These are phyloP conservation scores for Phylloporus scabripes DNA, from an alignment of 768 basidiomycete genomes.

Conservation along the genomic window DNA sequence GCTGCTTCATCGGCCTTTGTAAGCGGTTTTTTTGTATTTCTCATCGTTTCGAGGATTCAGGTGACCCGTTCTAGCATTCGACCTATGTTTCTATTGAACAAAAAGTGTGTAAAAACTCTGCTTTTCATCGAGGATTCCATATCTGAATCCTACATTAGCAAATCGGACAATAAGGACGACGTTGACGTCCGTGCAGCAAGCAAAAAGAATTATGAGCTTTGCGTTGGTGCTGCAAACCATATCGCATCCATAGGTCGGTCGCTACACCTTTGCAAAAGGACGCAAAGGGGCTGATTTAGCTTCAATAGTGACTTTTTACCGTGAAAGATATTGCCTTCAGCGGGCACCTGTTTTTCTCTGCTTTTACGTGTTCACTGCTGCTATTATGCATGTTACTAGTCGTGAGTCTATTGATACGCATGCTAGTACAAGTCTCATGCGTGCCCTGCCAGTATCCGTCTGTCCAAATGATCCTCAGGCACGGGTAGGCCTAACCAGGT, in stretches of 20 bases:
- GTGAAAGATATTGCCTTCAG: slow-evolving; percentile 55
- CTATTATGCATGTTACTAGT: slow-evolving; percentile 72
- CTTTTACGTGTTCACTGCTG: slow-evolving; percentile 77
- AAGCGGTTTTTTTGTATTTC: slow-evolving; percentile 26
- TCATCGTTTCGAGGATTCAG: slow-evolving; percentile 5
- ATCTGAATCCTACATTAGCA: slow-evolving; percentile 16
- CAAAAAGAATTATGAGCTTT: slow-evolving; percentile 66
- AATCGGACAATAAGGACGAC: slow-evolving; percentile 43
- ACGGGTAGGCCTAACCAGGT: slow-evolving; percentile 54
- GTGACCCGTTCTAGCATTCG: slow-evolving; percentile 18
- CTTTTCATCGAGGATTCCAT: not conserved
- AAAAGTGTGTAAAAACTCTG: slow-evolving; percentile 30
- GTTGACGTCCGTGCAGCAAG: slow-evolving; percentile 48
- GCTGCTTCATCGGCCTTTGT: slow-evolving; percentile 77
- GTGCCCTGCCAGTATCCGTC: slow-evolving; percentile 44
- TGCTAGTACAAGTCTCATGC: slow-evolving; percentile 1
- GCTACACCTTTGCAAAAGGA: not conserved
- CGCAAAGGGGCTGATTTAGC: not conserved
- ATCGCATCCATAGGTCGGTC: slow-evolving; percentile 62
- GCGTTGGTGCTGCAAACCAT: slow-evolving; percentile 72
- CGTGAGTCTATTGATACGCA: slow-evolving; percentile 39
- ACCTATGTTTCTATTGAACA: slow-evolving; percentile 28
- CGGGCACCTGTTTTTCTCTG: slow-evolving; percentile 64
- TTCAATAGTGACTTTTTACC: slow-evolving; percentile 49
- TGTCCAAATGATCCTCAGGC: slow-evolving; percentile 69